Percentiles rank a stretch among this genome's conserved stretches.
Evolutionary conservation across 371 early-diverging fungal genomes (phyloP).

Genomic region (Lichtheimia corymbifera): DNA sequence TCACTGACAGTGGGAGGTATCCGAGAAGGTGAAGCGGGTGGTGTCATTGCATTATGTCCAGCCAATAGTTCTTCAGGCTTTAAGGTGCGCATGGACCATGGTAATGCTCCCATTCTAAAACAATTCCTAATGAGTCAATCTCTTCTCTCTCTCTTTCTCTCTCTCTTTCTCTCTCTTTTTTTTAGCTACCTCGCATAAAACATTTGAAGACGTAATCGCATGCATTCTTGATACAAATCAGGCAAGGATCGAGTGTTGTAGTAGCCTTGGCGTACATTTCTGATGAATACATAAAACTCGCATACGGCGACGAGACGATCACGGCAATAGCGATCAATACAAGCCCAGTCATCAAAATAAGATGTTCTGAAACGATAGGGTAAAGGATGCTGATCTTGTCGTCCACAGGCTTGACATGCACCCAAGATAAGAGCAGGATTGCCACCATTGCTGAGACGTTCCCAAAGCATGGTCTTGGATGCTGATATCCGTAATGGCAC

Average conservation of each 20-base stretch:
- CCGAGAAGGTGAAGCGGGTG: conserved; percentile 14
- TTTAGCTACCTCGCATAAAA: conserved; percentile 76
- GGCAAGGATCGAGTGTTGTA: conserved; percentile 72
- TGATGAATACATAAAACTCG: conserved; percentile 92
- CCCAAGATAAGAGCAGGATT: conserved; percentile 34
- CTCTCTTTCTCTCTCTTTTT: not conserved
- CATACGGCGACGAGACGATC: conserved; percentile 89
- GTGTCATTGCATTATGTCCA: conserved; percentile 18
- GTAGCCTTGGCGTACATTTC: conserved; percentile 84
- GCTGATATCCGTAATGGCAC: conserved; percentile 59
- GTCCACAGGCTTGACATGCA: conserved; percentile 91
- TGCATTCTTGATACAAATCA: conserved; percentile 81
- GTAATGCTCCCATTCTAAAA: conserved; percentile 51
- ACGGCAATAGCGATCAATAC: conserved; percentile 87
- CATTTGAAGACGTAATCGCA: conserved; percentile 86
- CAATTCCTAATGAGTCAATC: not conserved
- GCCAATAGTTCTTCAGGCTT: conserved; percentile 13
- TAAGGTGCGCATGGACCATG: conserved; percentile 40
- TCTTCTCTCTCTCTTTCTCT: not conserved
- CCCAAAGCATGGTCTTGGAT: conserved; percentile 67
- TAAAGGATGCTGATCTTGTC: conserved; percentile 54
- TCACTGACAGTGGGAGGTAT: conserved; percentile 28
- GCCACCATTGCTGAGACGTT: conserved; percentile 57
- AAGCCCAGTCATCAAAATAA: conserved; percentile 81
- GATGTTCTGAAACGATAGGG: conserved; percentile 83